Conservation (phyloP, 371 early-diverging fungal genomes). For the Mucor sp. region DNA sequence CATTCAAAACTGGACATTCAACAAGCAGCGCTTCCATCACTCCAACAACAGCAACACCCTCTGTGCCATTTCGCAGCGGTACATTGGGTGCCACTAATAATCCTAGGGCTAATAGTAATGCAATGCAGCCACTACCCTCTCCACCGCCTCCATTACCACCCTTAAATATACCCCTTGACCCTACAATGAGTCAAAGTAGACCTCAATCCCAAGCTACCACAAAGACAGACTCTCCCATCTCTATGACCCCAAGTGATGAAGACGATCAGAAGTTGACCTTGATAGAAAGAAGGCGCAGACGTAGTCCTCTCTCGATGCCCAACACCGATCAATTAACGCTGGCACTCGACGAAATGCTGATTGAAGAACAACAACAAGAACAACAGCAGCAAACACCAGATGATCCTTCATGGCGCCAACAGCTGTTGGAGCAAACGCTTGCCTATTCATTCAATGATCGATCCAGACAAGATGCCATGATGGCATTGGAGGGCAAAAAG, state of each 20-base stretch:
- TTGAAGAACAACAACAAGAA: neutral
- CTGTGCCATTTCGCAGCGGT: constrained; percentile 21
- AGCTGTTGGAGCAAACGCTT: constrained; percentile 7
- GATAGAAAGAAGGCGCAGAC: constrained; percentile 23
- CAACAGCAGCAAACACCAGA: neutral
- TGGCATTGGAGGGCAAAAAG: constrained; percentile 25
- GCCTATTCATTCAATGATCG: constrained; percentile 15
- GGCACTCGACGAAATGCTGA: constrained; percentile 8
- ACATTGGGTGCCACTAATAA: constrained; percentile 16
- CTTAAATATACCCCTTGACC: neutral
- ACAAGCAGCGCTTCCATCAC: constrained; percentile 3
- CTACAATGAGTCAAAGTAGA: neutral
- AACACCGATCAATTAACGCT: constrained; percentile 16
- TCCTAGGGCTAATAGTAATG: neutral
- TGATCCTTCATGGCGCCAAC: neutral
- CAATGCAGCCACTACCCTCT: neutral
- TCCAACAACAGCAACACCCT: neutral
- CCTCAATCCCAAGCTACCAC: neutral
- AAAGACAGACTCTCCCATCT: constrained; percentile 10
- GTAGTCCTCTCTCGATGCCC: constrained; percentile 15
- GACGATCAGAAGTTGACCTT: constrained; percentile 8
- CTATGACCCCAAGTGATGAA: neutral
- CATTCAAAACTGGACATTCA: constrained; percentile 6
- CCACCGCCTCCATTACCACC: neutral
- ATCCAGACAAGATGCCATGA: constrained; percentile 36